Base-by-base conservation (phyloP, 179 eudicot genomes). In the Beta macrorhiza region DNA sequence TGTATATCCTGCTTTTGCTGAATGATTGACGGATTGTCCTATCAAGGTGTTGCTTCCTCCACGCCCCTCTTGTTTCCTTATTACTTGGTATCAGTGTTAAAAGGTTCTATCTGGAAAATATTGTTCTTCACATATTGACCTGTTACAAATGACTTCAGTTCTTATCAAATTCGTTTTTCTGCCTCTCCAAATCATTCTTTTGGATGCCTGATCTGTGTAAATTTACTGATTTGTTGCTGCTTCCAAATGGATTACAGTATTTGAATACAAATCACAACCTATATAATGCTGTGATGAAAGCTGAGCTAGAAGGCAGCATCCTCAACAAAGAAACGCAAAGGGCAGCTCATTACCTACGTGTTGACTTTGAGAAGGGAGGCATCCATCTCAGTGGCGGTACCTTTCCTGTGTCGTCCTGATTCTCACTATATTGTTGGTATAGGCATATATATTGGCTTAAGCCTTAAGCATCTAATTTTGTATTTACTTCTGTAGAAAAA, bases 281-380 rank as follows among this genome's bases (percentile, higher is more conserved):
- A 25, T 96, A 96, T 85, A 82, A 88, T 25, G 32, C 98, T 84
- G 94, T 92, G 81, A 64, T 81, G 68, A 94, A 87, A 87, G 99
- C 99, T 78, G 97, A 92, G 85, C 87, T 90, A 83, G 93, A 92
- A 79, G 79, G 85, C 75, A 59, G 76, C 65, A 68, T 84, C 76
- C 89, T 88, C 55, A 86, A 83, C 64, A 82, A 83, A 67, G 98
- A 96, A 90, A 98, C 91, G 81, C 88, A 85, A 74, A 89, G 91
- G 89, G 91, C 94, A 76, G 98, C 99, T 68, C 87, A 83, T 84
- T 81, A 83, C 79, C 84, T 96, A 70, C 94, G 98, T 64, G 83
- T 84, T 83, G 99, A 96, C 84, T 91, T 96, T 84, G 99, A 96
- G 87, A 96, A 91, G 89, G 98, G 99, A 53, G 99, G 99, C 87